Conservation (phyloP, 768 basidiomycete species). For the Pilatotrama ljubarskyi region DNA sequence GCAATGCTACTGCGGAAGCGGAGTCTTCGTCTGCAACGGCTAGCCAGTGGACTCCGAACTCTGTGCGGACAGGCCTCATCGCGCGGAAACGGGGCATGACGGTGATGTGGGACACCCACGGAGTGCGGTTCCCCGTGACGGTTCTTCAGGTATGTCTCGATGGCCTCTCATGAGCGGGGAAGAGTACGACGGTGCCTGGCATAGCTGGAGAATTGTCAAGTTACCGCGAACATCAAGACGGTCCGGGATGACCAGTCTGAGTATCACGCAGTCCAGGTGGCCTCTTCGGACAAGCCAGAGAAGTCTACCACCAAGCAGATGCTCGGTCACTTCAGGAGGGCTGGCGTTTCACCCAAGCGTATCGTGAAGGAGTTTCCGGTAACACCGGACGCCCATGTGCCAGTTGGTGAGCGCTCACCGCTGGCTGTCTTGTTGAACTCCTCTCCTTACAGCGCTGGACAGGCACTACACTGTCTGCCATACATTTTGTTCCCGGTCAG, state of each 20-base stretch:
- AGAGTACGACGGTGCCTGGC: constrained; percentile 20
- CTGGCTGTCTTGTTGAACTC: background rate
- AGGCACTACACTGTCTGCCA: constrained; percentile 89
- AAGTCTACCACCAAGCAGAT: constrained; percentile 78
- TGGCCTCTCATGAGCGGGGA: background rate
- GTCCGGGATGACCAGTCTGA: constrained; percentile 64
- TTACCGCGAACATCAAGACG: constrained; percentile 74
- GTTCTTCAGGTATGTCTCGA: constrained; percentile 76
- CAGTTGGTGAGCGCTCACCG: constrained; percentile 63
- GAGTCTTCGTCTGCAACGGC: constrained; percentile 31
- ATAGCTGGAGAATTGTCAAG: constrained; percentile 87
- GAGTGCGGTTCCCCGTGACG: constrained; percentile 86
- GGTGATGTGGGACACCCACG: constrained; percentile 87
- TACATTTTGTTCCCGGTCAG: constrained; percentile 97
- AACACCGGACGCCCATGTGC: constrained; percentile 85
- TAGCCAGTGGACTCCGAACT: constrained; percentile 80
- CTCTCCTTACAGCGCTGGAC: background rate
- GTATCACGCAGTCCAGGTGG: constrained; percentile 94
- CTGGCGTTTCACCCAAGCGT: constrained; percentile 78
- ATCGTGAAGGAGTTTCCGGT: constrained; percentile 88
- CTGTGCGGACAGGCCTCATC: constrained; percentile 88
- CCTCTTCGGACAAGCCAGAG: constrained; percentile 71
- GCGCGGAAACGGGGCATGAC: constrained; percentile 97
- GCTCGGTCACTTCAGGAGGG: constrained; percentile 87
- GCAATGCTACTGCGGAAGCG: constrained; percentile 35